Evolutionary conservation across 345 rosid species (phyloP).

Genomic region (Eucalyptus polybractea): DNA sequence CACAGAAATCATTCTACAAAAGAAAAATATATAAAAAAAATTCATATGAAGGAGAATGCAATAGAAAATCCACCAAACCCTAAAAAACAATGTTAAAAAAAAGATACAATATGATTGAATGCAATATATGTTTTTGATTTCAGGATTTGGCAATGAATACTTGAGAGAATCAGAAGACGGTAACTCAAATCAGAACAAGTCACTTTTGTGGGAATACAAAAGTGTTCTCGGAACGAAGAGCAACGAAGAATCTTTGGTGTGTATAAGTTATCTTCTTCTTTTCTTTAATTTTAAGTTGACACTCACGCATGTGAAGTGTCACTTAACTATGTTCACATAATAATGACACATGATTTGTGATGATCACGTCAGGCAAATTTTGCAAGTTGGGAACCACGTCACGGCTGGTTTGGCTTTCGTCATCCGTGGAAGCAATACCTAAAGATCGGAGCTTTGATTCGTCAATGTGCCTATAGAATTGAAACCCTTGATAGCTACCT

Average conservation of each 20-base stretch:
- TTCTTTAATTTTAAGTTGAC: neutral
- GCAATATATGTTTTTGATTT: neutral
- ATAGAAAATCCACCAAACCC: neutral
- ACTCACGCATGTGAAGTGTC: neutral
- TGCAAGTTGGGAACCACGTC: slow-evolving; percentile 85
- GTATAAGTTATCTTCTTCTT: neutral
- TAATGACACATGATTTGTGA: neutral
- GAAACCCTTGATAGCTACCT: slow-evolving; percentile 51
- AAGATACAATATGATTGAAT: neutral
- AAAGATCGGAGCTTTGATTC: slow-evolving; percentile 25
- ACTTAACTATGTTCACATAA: neutral
- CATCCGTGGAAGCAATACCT: slow-evolving; percentile 81
- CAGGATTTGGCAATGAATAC: slow-evolving; percentile 52
- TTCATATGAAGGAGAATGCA: neutral
- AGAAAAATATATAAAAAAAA: no score
- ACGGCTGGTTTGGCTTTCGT: slow-evolving; percentile 51
- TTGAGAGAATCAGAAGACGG: slow-evolving; percentile 7
- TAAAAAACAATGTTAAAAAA: neutral
- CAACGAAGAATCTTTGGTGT: slow-evolving; percentile 62
- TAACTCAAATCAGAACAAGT: slow-evolving; percentile 2
- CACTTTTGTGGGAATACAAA: slow-evolving; percentile 30
- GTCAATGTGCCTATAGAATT: slow-evolving; percentile 52
- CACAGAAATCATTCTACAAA: neutral
- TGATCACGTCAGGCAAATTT: slow-evolving; percentile 43
- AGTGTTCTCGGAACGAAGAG: slow-evolving; percentile 50